Base-by-base conservation (phyloP, 2,329 filamentous ascomycete species). In the Diplodia corticola region DNA sequence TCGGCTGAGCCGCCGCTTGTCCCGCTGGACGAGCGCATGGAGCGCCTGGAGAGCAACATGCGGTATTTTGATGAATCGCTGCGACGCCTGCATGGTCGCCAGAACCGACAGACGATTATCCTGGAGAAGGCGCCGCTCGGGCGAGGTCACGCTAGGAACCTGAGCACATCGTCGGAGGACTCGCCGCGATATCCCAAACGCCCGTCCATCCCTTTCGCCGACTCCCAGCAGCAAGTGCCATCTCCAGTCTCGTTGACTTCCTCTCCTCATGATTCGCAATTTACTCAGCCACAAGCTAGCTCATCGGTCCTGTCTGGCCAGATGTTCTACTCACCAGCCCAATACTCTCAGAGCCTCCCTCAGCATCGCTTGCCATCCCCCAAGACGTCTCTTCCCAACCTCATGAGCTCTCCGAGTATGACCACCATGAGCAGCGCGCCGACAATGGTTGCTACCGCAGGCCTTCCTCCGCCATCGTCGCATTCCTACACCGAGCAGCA, bases 71-170 rank as follows among this genome's bases (percentile, higher is more conserved):
- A 77, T 61, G 68, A 69, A 1, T 75, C 75, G 1, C 68, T 78
- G 9, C 75, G 71, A 44, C 73, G 74, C 28, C 66, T 78, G 24
- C 75, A 74, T 10, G 72, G 73, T 7, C 74, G 73, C 67, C 76
- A 68, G 66, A 75, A 75, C 51, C 74, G 74, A 4, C 75, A 78
- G 67, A 78, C 76, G 60, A 77, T 79, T 66, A 76, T 79, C 46
- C 73, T 79, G 10, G 75, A 77, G 55, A 76, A 75, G 24, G 73
- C 75, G 40, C 76, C 77, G 4, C 74, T 73, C 51, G 75, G 71
- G 15, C 70, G 74, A 0, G 72, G 74, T 10, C 68, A 60, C 15
- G 72, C 74, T 4, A 70, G 76, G 4, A 73, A 77, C 28, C 67
- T 73, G 26, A 76, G 73, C 57, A 71, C 72, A 0, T 76, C 74